Percentiles rank a stretch among this genome's conserved stretches.
These are phyloP conservation scores for Tuber microsphaerosporum DNA, from an alignment of 495 filamentous ascomycete genomes.

Conservation along the genomic window DNA sequence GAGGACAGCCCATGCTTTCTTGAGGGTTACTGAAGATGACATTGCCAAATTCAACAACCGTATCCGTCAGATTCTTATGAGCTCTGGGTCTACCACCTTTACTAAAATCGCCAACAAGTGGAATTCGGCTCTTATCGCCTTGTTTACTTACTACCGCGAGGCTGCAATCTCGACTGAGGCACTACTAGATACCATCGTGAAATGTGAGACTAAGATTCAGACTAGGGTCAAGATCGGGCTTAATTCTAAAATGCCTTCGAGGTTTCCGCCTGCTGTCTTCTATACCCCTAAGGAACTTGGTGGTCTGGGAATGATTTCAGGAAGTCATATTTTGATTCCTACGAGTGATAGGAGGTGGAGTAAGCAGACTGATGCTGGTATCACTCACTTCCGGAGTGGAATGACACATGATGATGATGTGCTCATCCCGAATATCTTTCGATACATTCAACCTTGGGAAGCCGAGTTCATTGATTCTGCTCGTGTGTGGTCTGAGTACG, in stretches of 20 bases:
- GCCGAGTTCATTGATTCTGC: conserved; percentile 99
- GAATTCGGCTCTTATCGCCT: conserved; percentile 96
- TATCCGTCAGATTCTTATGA: conserved; percentile 98
- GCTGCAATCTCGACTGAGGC: conserved; percentile 96
- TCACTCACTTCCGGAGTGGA: conserved; percentile 94
- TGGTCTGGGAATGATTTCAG: conserved; percentile 98
- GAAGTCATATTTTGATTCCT: conserved; percentile 95
- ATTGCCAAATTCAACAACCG: conserved; percentile 99
- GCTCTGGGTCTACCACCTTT: conserved; percentile 95
- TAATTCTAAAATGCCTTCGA: conserved; percentile 99
- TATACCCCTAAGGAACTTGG: conserved; percentile 98
- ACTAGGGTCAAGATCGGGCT: conserved; percentile 98
- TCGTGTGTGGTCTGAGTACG: conserved; percentile 98
- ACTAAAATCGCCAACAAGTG: conserved; percentile 99
- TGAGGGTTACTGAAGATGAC: conserved; percentile 97
- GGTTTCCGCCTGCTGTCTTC: conserved; percentile 97
- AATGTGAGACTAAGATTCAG: conserved; percentile 99
- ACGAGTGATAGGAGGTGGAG: conserved; percentile 97
- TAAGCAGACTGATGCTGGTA: conserved; percentile 93
- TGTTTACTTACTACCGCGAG: conserved; percentile 99
- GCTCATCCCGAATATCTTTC: conserved; percentile 96
- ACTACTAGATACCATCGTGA: conserved; percentile 94
- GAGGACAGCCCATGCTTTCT: conserved; percentile 93
- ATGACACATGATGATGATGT: conserved; percentile 99
- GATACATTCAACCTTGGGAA: conserved; percentile 99